Evolutionary conservation across 1,284 basidiomycete genomes (phyloP), one percentile per base, ranked within the genome.

Genomic region (Fomitopsis pinicola): DNA sequence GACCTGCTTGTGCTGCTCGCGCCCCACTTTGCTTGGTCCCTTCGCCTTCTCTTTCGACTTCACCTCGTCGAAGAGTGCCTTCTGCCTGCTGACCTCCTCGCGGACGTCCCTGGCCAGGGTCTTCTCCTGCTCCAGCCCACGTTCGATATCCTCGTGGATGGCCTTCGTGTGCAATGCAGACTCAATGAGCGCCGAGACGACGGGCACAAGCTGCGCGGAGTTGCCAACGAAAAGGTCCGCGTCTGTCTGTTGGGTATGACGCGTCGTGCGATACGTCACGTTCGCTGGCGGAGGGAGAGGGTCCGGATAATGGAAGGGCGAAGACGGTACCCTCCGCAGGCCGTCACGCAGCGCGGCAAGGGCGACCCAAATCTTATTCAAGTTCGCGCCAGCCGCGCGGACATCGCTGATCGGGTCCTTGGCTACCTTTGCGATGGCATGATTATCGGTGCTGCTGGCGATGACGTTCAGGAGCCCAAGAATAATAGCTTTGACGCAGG

Each of bases 141-240:
- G 74, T 7, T 89, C 89, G 28, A 91, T 72, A 61, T 85, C 86
- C 33, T 81, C 78, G 14, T 82, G 80, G n/a, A 88, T 73, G 8
- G 69, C 68, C 40, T 77, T 72, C 6, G 85, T 80, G 44, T 78
- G 71, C 9, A 85, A 66, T 0, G 77, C 78, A 7, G 73, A 72
- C 52, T 87, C 78, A 17, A 88, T 78, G n/a, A 92, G 75, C 1
- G 81, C 79, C 2, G 78, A 64, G 40, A 92, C 68, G 19, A 89
- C 78, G 30, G 88, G 88, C 15, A 92, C 74, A 64, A 92, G 77
- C 67, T 92, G 89, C 2, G 79, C 78, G 0, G 88, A 78, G 54
- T 78, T 75, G 6, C 77, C 72, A 55, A 88, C 74, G 40, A 72
- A 67, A 19, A 77, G 59, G 19, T 63, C 19, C 38, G 63, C 62